These are phyloP conservation scores for Pythium insidiosum DNA, from an alignment of 352 stramenopile species.

Conservation along the genomic window DNA sequence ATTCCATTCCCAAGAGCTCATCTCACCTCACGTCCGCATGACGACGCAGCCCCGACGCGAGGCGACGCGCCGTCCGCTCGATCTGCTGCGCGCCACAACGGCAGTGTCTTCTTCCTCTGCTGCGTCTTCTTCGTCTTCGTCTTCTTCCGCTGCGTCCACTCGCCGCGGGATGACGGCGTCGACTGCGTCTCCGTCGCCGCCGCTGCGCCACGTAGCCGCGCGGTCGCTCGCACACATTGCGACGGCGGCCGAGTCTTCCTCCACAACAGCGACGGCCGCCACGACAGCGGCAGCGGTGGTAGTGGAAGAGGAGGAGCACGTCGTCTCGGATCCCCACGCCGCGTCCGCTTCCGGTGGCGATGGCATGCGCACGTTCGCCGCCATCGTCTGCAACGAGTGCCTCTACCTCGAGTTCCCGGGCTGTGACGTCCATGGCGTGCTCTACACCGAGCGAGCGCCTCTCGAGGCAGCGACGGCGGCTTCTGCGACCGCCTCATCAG, in stretches of 20 bases:
- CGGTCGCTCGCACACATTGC: slow-evolving; percentile 17
- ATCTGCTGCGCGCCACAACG: too few species aligned
- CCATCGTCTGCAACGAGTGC: slow-evolving; percentile 75
- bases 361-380: slow-evolving; percentile 72
- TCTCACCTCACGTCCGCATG: too few species aligned
- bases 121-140: too few species aligned
- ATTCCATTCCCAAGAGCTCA: too few species aligned
- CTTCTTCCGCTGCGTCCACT: too few species aligned
- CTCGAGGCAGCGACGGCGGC: not conserved
- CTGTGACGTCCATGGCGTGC: slow-evolving; percentile 75
- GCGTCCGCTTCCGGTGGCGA: too few species aligned
- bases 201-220: slow-evolving; percentile 17
- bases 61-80: too few species aligned
- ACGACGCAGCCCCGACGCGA: too few species aligned
- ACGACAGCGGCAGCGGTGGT: too few species aligned
- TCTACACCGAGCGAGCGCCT: slow-evolving; percentile 67
- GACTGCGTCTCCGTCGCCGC: not conserved
- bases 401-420: slow-evolving; percentile 85
- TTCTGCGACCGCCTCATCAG: slow-evolving; percentile 2
- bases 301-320: too few species aligned
- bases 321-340: too few species aligned
- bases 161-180: not conserved
- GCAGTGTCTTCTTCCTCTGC: too few species aligned
- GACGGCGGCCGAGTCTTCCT: not conserved
- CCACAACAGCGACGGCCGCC: slow-evolving; percentile 1